Evolutionary conservation across 768 basidiomycete species (phyloP).

Genomic region (Melanogaster broomeanus): DNA sequence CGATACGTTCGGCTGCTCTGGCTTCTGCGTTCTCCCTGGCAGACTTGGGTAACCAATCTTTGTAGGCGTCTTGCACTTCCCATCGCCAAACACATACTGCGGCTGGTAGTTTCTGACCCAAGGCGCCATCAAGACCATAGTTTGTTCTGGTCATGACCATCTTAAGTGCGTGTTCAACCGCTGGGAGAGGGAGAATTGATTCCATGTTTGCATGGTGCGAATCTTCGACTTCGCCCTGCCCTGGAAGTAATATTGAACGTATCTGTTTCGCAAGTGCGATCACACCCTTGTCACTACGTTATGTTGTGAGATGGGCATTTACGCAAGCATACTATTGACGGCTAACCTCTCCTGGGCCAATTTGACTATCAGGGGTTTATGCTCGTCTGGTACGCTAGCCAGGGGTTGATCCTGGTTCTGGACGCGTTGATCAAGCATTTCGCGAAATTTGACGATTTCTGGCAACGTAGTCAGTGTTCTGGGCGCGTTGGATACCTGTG

Average conservation of each 20-base stretch:
- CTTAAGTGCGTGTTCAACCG: constrained; percentile 68
- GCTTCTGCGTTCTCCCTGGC: constrained; percentile 60
- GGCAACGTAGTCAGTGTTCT: constrained; percentile 6
- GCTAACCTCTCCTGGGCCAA: constrained; percentile 82
- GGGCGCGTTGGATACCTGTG: neutral
- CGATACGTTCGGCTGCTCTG: constrained; percentile 63
- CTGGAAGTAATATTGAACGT: constrained; percentile 66
- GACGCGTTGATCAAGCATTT: constrained; percentile 62
- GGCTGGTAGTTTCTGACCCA: constrained; percentile 57
- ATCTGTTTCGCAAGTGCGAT: constrained; percentile 66
- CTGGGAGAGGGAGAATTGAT: constrained; percentile 41
- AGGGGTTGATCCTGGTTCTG: constrained; percentile 52
- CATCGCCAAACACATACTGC: constrained; percentile 81
- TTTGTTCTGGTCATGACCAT: constrained; percentile 67
- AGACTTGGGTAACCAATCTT: constrained; percentile 68
- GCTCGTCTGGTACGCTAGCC: constrained; percentile 60
- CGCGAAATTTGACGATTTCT: constrained; percentile 81
- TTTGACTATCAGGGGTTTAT: constrained; percentile 78
- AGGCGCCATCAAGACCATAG: constrained; percentile 67
- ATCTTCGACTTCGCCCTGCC: constrained; percentile 55
- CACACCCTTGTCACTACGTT: constrained; percentile 69
- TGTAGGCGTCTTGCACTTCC: constrained; percentile 68
- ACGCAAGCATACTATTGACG: neutral
- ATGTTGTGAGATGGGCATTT: constrained; percentile 11
- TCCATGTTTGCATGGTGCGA: constrained; percentile 34